A percentile compares a stretch with the other conserved stretches of the same genome.
Conservation (phyloP, 192 early-diverging fungal genomes). For the Coemansia sp. region DNA sequence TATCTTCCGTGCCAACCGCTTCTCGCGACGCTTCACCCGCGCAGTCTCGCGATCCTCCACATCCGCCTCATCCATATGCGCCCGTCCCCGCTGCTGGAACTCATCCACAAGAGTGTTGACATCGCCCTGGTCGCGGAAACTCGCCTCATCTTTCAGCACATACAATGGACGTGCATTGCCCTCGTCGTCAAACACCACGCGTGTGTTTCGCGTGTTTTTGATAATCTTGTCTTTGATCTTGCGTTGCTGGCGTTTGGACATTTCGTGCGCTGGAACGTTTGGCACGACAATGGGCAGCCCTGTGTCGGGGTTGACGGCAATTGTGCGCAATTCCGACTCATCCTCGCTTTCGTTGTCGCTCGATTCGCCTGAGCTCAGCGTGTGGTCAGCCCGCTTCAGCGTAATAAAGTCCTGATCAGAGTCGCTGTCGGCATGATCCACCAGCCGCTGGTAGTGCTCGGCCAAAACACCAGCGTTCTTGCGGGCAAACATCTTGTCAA, state of each 20-base stretch:
- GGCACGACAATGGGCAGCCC: conserved; percentile 41
- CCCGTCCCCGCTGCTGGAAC: conserved; percentile 69
- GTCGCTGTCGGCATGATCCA: conserved; percentile 60
- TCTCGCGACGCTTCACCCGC: conserved; percentile 67
- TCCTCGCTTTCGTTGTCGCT: conserved; percentile 40
- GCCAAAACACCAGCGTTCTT: conserved; percentile 90
- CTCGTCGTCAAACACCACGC: conserved; percentile 92
- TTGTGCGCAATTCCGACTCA: conserved; percentile 52
- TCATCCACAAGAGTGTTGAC: conserved; percentile 63
- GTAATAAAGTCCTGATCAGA: conserved; percentile 79
- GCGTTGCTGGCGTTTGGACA: conserved; percentile 53
- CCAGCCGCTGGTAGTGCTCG: conserved; percentile 85
- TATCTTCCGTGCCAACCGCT: conserved; percentile 67
- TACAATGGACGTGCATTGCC: conserved; percentile 76
- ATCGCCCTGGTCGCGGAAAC: conserved; percentile 75
- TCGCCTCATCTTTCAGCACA: conserved; percentile 76
- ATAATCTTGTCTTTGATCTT: conserved; percentile 67
- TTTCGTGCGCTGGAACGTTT: conserved; percentile 45
- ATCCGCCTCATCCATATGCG: conserved; percentile 76
- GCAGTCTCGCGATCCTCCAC: conserved; percentile 70
- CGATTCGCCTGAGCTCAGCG: conserved; percentile 59
- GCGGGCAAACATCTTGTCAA: conserved; percentile 90
- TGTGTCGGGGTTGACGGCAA: conserved; percentile 38
- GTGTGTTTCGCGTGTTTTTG: conserved; percentile 71
- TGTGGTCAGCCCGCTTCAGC: conserved; percentile 80